Base-by-base conservation (phyloP, 768 basidiomycete genomes). In the Pilatotrama ljubarskyi region DNA sequence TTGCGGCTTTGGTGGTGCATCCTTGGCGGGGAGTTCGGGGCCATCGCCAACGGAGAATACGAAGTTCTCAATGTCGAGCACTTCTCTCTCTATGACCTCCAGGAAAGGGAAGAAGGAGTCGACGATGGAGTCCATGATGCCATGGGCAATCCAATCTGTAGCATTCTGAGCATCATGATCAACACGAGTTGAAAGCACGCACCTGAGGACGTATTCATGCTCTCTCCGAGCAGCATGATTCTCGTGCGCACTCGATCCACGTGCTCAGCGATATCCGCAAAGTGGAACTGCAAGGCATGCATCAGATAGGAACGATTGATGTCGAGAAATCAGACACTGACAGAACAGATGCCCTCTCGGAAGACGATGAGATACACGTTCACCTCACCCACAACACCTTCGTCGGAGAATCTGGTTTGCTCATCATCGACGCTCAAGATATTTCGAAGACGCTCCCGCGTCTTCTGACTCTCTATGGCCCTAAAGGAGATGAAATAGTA, bases 141-240 rank as follows among this genome's bases (percentile, higher is more conserved):
- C 90, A 72, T 98, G 94, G 0, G 93, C 93, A 64, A 98, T 91
- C 93, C 93, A 96, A 70, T 95, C 95, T 93, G 65, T 6, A 48
- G 18, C 25, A 41, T 6, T 32, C 48, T 40, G 13, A 48, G 36
- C 2, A 6, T 15, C 47, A 13, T 22, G 22, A 10, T 26, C 1
- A 17, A 32, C 11, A 0, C 17, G 17, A 5, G 29, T 9, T 20
- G 20, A 17, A 22, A 10, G n/a, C 2, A 67, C 81, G 55, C 64
- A 88, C 92, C 89, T 51, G 91, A 87, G 5, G 90, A 86, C 78
- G 88, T 87, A 60, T 80, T 84, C 13, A 82, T 76, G 18, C 80
- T 80, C 54, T 85, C 78, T 55, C 88, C 86, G 5, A 88, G 75
- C 13, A 82, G 77, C 52, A 85, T 74, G 41, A 96, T 81, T 52